Base-by-base conservation (phyloP, 2,329 filamentous ascomycete species). In the Magnaporthiopsis rhizophila region DNA sequence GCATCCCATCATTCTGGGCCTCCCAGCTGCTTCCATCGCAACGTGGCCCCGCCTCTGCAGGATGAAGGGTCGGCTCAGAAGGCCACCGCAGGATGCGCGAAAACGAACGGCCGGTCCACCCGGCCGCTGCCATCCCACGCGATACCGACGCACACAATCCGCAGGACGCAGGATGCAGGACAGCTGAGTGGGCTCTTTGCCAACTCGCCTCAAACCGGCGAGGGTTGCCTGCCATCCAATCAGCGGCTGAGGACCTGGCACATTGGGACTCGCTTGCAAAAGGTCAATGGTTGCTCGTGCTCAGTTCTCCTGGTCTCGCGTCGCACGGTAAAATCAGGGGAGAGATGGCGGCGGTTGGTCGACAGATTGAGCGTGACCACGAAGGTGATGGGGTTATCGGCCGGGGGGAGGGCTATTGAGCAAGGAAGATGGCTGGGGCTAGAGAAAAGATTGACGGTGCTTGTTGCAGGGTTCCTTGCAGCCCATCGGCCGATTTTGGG, bases 401-500 rank as follows among this genome's bases (percentile, higher is more conserved):
- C 58, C 26, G 58, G 58, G 58, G 58, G 32, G 36, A 21, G 59
- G n/a, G 62, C 13, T 24, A 68, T 67, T 69, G 68, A 68, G 67
- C 24, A n/a, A 3, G 24, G 9, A 60, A 67, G 69, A 53, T 24
- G 45, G 45, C 45, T 53, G 45, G 45, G 45, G 7, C 30, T 3
- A n/a, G 45, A 53, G 12, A 24, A 24, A 24, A 3, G 45, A 53
- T 53, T 8, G 45, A 24, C 6, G 45, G 45, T 53, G 45, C 6
- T 30, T 11, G 45, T 53, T 53, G 45, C 45, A 53, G 45, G 45
- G 69, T 63, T 64, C 66, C 69, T 64, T 69, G 68, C 69, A 68
- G 59, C 63, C n/a, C 18, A 38, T 60, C 32, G 32, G 26, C 21
- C 5, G 32, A 32, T n/a, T 60, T 13, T 13, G 28, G 32, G 58